Evolutionary conservation across 768 basidiomycete genomes (phyloP).

Genomic region (Ramaria sp.): DNA sequence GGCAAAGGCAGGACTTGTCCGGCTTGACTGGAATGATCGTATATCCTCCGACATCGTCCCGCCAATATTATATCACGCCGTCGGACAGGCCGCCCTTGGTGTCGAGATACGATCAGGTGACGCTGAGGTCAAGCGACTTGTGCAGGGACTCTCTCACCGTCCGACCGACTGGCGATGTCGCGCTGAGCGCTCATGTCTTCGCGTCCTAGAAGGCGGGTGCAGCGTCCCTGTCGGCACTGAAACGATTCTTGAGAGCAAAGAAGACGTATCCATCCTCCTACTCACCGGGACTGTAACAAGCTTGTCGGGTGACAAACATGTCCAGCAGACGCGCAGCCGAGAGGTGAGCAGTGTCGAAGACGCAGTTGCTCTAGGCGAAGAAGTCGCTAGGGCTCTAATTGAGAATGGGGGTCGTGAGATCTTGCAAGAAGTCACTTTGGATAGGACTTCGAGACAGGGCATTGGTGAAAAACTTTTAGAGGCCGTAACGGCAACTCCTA

Average conservation of each 20-base stretch:
- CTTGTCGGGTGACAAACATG: slow-evolving; percentile 60
- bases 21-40: slow-evolving; percentile 63
- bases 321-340: slow-evolving; percentile 50
- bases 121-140: slow-evolving; percentile 45
- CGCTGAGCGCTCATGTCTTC: slow-evolving; percentile 81
- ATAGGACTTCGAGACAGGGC: slow-evolving; percentile 28
- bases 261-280: slow-evolving; percentile 30
- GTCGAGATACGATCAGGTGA: slow-evolving; percentile 76
- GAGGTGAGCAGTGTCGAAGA: slow-evolving; percentile 41
- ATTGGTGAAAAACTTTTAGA: slow-evolving; percentile 1
- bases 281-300: slow-evolving; percentile 80
- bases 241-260: slow-evolving; percentile 27
- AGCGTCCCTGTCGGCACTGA: slow-evolving; percentile 89
- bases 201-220: slow-evolving; percentile 93
- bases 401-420: slow-evolving; percentile 67
- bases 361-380: slow-evolving; percentile 58
- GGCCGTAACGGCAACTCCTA: neutral
- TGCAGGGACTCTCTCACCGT: slow-evolving; percentile 62
- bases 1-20: slow-evolving; percentile 84
- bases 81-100: slow-evolving; percentile 88
- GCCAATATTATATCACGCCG: slow-evolving; percentile 76
- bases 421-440: slow-evolving; percentile 70
- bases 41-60: slow-evolving; percentile 64
- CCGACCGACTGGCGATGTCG: slow-evolving; percentile 65
- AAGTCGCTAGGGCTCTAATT: slow-evolving; percentile 53